phyloP scores from a whole-genome alignment of 176 grass and related monocot genomes.

The Aegilops sharonensis region DNA sequence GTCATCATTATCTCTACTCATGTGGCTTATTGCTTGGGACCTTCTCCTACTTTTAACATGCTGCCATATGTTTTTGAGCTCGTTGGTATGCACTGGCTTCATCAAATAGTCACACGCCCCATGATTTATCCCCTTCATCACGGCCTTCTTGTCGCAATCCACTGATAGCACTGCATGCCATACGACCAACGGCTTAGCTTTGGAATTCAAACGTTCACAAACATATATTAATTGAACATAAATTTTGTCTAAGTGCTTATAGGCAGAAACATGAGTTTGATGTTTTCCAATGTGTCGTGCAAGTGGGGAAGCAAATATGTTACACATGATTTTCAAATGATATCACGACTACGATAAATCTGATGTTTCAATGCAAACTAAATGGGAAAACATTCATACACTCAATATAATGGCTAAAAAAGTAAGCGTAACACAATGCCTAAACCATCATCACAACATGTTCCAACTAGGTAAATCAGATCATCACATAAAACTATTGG shows the following conservation, averaged over 20 bases:
- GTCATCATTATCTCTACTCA: neutral
- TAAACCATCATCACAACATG: neutral
- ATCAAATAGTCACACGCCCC: neutral
- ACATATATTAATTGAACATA: too few relatives aligned
- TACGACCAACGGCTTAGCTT: neutral
- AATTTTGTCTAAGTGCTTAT: neutral
- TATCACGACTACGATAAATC: neutral
- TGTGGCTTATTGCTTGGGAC: neutral
- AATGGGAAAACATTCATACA: neutral
- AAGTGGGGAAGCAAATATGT: neutral
- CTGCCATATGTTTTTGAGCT: constrained; percentile 3
- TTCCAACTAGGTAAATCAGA: neutral
- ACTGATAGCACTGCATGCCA: neutral
- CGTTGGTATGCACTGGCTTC: neutral
- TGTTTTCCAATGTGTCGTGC: neutral
- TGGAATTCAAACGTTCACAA: neutral
- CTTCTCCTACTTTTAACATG: neutral
- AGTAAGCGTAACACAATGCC: neutral
- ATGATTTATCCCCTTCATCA: neutral
- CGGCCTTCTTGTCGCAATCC: neutral
- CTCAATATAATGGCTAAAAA: neutral
- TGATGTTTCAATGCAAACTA: neutral
- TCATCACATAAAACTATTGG: neutral
- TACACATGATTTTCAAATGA: neutral
- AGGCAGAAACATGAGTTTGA: neutral